These are phyloP conservation scores for Penicillium soppii DNA, from an alignment of 495 filamentous ascomycete genomes.

Conservation along the genomic window DNA sequence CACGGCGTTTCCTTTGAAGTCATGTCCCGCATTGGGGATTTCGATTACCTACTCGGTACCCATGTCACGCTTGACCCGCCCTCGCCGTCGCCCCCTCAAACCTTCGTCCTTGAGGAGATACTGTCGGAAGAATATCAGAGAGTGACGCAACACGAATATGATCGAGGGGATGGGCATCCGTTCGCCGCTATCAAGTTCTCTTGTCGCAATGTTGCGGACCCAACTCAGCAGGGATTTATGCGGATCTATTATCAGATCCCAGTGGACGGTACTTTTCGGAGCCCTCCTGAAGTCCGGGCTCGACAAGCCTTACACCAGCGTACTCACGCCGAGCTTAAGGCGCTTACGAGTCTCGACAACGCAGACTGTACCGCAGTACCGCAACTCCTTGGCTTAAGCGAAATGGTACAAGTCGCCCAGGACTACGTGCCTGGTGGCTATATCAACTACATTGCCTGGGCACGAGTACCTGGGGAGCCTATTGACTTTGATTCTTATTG, in stretches of 20 bases:
- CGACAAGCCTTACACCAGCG: not conserved
- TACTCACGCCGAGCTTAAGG: not conserved
- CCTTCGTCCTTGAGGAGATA: not conserved
- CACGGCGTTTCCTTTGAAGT: too few species aligned
- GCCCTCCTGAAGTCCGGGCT: constrained; percentile 3
- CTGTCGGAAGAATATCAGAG: constrained; percentile 1
- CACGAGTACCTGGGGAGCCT: not conserved
- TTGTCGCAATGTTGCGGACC: not conserved
- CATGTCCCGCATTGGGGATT: too few species aligned
- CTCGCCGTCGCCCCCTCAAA: not conserved
- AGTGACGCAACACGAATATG: not conserved
- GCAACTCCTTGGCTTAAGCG: not conserved
- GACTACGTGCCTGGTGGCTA: constrained; percentile 1
- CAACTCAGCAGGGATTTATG: constrained; percentile 4
- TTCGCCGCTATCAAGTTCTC: not conserved
- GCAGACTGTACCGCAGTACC: constrained; percentile 4
- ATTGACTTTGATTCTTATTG: not conserved
- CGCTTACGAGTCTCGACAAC: not conserved
- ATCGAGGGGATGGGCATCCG: not conserved
- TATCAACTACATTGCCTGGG: constrained; percentile 4
- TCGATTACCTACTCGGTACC: not conserved
- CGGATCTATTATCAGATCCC: constrained; percentile 1
- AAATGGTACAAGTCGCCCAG: not conserved
- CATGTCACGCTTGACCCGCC: not conserved
- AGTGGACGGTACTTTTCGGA: not conserved